phyloP scores from a whole-genome alignment of 495 filamentous ascomycete genomes.

The Rhizodiscina lignyota region DNA sequence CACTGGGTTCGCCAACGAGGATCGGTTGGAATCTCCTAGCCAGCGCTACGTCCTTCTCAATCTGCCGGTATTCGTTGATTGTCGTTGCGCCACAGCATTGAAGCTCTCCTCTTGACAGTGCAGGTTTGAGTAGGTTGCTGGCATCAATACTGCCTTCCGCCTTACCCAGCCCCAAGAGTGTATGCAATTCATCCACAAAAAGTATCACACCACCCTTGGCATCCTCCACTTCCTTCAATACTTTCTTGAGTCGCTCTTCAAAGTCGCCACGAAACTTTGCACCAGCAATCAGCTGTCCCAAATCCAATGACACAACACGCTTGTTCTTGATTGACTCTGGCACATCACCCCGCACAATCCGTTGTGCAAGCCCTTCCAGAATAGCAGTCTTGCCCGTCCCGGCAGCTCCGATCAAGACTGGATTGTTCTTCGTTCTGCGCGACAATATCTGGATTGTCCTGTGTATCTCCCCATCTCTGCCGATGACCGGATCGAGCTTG shows the following conservation, averaged over 20 bases:
- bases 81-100: conserved; percentile 95
- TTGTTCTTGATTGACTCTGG: conserved; percentile 96
- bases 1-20: conserved; percentile 69
- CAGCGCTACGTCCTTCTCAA: conserved; percentile 92
- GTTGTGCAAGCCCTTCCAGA: conserved; percentile 76
- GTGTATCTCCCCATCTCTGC: conserved; percentile 78
- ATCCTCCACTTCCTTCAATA: conserved; percentile 79
- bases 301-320: conserved; percentile 66
- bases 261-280: conserved; percentile 95
- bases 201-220: conserved; percentile 80
- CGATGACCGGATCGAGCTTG: conserved; percentile 92
- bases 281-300: conserved; percentile 85
- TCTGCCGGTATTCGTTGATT: conserved; percentile 72
- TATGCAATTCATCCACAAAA: conserved; percentile 93
- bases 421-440: conserved; percentile 90
- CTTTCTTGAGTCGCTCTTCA: conserved; percentile 81
- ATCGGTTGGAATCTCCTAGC: conserved; percentile 91
- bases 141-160: conserved; percentile 94
- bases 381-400: conserved; percentile 95
- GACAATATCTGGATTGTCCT: conserved; percentile 89
- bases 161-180: conserved; percentile 79
- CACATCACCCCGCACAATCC: conserved; percentile 84
- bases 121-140: conserved; percentile 90
- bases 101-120: conserved; percentile 75
- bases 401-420: conserved; percentile 79